Evolutionary conservation across 331 rosid genomes (phyloP).

Genomic region (Arachis monticola): DNA sequence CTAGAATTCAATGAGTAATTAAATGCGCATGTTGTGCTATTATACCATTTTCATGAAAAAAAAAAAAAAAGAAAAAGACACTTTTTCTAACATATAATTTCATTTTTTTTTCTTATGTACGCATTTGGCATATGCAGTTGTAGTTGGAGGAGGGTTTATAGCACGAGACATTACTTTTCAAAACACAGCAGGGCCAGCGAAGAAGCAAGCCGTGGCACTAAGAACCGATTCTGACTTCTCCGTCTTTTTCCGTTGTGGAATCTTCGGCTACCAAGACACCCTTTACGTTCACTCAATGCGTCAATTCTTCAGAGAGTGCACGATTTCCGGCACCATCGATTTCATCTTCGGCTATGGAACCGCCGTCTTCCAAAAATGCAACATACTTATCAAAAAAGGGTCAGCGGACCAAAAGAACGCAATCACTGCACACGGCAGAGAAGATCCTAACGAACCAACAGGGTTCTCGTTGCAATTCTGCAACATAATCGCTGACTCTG

Average conservation of each 20-base stretch:
- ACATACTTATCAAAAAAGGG: constrained; percentile 53
- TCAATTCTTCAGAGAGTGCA: constrained; percentile 70
- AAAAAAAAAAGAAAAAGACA: no score
- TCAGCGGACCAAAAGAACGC: constrained; percentile 48
- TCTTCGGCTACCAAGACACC: constrained; percentile 72
- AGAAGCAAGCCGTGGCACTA: constrained; percentile 72
- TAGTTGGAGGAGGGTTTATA: constrained; percentile 80
- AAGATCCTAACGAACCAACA: constrained; percentile 42
- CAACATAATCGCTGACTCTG: constrained; percentile 40
- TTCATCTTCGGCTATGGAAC: constrained; percentile 68
- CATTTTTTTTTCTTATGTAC: no score
- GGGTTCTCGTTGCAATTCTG: constrained; percentile 49
- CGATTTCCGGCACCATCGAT: constrained; percentile 63
- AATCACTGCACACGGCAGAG: constrained; percentile 70
- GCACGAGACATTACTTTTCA: constrained; percentile 71
- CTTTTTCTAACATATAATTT: no score
- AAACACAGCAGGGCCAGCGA: constrained; percentile 72
- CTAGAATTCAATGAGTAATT: no score
- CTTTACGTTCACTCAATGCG: constrained; percentile 63
- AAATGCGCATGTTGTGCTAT: no score
- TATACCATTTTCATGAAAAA: no score
- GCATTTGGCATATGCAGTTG: constrained; percentile 42
- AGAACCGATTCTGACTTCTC: constrained; percentile 59
- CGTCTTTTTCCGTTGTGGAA: constrained; percentile 59
- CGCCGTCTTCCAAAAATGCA: constrained; percentile 56